Base-by-base conservation (phyloP, 1,284 basidiomycete species). In the Porogramme epimiltina region DNA sequence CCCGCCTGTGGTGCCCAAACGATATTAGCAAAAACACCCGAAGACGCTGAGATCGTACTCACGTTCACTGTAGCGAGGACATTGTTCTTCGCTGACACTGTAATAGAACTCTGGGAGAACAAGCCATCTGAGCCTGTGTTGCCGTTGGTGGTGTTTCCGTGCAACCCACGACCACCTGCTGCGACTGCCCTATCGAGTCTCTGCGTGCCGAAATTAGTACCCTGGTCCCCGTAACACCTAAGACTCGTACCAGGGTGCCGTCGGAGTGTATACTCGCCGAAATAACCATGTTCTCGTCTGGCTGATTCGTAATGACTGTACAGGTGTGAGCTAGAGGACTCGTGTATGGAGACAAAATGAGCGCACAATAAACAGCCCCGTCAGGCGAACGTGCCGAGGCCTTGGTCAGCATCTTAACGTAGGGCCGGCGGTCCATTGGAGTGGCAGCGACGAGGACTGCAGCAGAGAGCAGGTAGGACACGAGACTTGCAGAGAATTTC, bases 41-140 rank as follows among this genome's bases (percentile, higher is more conserved):
- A 31, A 31, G 6, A 31, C 28, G 8, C 13, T 31, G 28, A 31
- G 28, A 24, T 37, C 0, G 38, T 24, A 46, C 72, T 42, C 42
- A 77, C 76, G 50, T 79, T 79, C 23, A 76, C 75, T 4, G 73
- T 67, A 13, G 73, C 77, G 13, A 80, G 67, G 23, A 76, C 64
- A 26, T 72, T 70, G n/a, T 65, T 64, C 11, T 62, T 61, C 10
- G 70, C 63, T 18, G 73, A 75, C 1, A 69, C 73, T 51, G 76
- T 74, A 41, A 80, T 63, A 8, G 73, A 62, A 16, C 75, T 76
- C 67, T 79, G 78, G 3, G 73, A 74, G 68, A 80, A 78, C 25
- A 79, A 60, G 18, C 70, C 63, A 51, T 81, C 78, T 15, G 75
- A 70, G 0, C 73, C 74, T 2, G 36, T 54, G 47, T 49, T 45